Percentiles rank a stretch among this genome's conserved stretches.
phyloP scores from a whole-genome alignment of 169 alveolate genomes.

The Plasmodium coatneyi region DNA sequence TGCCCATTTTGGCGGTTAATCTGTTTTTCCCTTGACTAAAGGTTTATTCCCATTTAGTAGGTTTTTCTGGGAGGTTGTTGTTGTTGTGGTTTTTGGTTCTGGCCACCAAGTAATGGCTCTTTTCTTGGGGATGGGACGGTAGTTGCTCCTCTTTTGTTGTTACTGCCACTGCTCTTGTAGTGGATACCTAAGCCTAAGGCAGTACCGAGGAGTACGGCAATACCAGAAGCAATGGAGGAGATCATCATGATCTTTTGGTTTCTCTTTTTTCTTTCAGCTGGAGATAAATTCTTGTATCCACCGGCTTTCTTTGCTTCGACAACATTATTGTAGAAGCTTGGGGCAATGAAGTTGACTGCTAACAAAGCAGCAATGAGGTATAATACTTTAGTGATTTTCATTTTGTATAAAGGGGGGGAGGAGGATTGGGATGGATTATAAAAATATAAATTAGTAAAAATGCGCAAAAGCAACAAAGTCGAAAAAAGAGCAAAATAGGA shows the following conservation, averaged over 20 bases:
- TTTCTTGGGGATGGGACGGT: not conserved
- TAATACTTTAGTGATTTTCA: slow-evolving; percentile 34
- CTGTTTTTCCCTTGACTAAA: not conserved
- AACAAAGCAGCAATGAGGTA: slow-evolving; percentile 28
- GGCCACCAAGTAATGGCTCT: not conserved
- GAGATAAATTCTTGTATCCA: slow-evolving; percentile 22
- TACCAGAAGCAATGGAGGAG: slow-evolving; percentile 40
- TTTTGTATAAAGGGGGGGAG: slow-evolving; percentile 18
- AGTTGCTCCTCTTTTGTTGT: slow-evolving; percentile 6
- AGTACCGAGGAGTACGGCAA: slow-evolving; percentile 37
- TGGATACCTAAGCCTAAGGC: slow-evolving; percentile 44
- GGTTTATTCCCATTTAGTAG: not conserved
- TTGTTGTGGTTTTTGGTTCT: not conserved
- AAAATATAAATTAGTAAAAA: not conserved
- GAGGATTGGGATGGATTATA: not conserved
- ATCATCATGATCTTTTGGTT: slow-evolving; percentile 39
- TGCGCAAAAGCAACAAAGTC: not conserved
- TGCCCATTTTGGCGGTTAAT: not conserved
- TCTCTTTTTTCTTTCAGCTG: slow-evolving; percentile 40
- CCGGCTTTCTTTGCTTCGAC: slow-evolving; percentile 22
- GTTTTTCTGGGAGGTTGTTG: not conserved
- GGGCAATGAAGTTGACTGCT: slow-evolving; percentile 48
- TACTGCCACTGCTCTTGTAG: not conserved
- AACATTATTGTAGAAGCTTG: slow-evolving; percentile 36
- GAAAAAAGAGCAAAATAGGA: not conserved